Conservation (phyloP, 1,284 basidiomycete species). For the Ceratobasidium sp. region DNA sequence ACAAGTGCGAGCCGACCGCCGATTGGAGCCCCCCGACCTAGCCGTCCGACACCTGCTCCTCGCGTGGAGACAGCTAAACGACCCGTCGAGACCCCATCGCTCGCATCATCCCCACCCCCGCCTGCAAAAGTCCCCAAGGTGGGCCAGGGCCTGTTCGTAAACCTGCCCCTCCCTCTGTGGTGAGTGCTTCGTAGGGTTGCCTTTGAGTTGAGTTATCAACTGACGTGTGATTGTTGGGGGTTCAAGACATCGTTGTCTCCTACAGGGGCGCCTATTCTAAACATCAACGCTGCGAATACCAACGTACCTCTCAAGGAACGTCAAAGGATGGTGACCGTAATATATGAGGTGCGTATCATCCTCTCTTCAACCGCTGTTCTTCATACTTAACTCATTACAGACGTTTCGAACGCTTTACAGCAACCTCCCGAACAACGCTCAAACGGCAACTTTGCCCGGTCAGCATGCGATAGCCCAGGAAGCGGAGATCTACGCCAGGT, state of each 20-base stretch:
- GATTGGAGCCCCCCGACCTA: not conserved
- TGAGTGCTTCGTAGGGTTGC: not conserved
- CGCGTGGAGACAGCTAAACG: slow-evolving; percentile 10
- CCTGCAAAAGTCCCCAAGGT: slow-evolving; percentile 34
- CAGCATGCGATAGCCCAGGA: slow-evolving; percentile 82
- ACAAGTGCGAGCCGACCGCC: slow-evolving; percentile 24
- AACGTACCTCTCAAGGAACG: slow-evolving; percentile 71
- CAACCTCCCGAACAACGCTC: slow-evolving; percentile 59
- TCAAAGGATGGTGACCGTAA: slow-evolving; percentile 53
- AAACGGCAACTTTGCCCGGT: slow-evolving; percentile 57
- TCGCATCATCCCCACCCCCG: not conserved
- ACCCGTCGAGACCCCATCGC: slow-evolving; percentile 21
- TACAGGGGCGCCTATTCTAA: slow-evolving; percentile 69
- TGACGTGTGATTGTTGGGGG: not conserved
- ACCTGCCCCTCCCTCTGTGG: slow-evolving; percentile 28
- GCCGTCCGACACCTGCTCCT: slow-evolving; percentile 2
- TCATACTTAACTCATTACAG: slow-evolving; percentile 67
- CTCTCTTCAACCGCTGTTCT: slow-evolving; percentile 47
- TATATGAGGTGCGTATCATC: slow-evolving; percentile 60
- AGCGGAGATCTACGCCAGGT: slow-evolving; percentile 72
- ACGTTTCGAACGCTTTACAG: slow-evolving; percentile 71
- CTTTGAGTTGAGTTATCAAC: not conserved
- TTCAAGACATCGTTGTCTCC: slow-evolving; percentile 26
- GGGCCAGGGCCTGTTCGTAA: slow-evolving; percentile 24
- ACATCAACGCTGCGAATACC: slow-evolving; percentile 67